Conservation (phyloP, 306 rosid genomes). For the Glycine latifolia region DNA sequence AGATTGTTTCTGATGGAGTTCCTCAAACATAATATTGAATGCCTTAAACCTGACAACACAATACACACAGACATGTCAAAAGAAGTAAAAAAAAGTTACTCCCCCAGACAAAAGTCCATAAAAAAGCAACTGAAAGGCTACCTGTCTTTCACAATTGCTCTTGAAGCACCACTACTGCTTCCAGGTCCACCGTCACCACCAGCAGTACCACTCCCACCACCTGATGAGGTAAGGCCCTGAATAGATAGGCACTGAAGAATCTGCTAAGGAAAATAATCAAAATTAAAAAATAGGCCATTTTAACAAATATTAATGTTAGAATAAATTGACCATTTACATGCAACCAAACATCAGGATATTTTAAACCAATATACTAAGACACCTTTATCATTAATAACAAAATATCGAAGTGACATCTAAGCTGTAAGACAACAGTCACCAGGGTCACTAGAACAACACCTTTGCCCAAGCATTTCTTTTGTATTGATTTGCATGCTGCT, state of each 20-base stretch:
- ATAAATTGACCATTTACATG: not conserved
- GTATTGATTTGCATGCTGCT: conserved; percentile 97
- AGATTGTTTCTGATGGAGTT: conserved; percentile 95
- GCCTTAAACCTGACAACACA: conserved; percentile 72
- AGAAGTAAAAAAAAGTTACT: conserved; percentile 1
- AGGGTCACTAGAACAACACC: conserved; percentile 56
- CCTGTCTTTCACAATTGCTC: conserved; percentile 95
- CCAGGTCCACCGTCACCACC: conserved; percentile 82
- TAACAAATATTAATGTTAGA: not conserved
- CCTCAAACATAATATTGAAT: conserved; percentile 89
- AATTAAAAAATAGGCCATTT: not conserved
- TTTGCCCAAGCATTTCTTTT: conserved; percentile 95
- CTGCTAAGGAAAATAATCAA: conserved; percentile 60
- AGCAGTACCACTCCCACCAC: conserved; percentile 73
- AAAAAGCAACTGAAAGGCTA: conserved; percentile 35
- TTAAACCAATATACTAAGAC: not conserved
- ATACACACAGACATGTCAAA: not conserved
- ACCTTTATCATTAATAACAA: not conserved
- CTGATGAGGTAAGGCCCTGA: conserved; percentile 88
- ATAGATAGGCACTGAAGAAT: conserved; percentile 84
- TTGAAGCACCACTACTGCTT: conserved; percentile 88
- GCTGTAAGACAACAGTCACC: conserved; percentile 4
- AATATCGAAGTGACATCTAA: conserved; percentile 57
- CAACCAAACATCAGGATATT: conserved; percentile 6
- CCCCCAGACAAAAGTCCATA: not conserved